Percentiles rank a stretch among this genome's conserved stretches.
Evolutionary conservation across 176 grass and related monocot genomes (phyloP).

Genomic region (Alopecurus myosuroides): DNA sequence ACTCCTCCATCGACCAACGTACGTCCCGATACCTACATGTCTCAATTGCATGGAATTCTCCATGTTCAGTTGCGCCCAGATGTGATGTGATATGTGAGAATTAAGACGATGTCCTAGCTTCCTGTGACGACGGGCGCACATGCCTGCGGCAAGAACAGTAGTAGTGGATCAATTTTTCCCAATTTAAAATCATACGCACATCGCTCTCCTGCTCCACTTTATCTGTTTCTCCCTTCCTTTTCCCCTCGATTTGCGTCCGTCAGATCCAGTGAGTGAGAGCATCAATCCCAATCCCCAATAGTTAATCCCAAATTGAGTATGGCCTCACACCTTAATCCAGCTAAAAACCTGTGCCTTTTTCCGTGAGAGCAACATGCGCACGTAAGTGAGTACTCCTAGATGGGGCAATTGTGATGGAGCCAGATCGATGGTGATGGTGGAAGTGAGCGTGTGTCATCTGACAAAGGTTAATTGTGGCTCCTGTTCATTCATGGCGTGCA

Average conservation of each 20-base stretch:
- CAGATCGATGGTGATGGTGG: conserved; percentile 19
- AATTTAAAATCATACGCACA: conserved; percentile 47
- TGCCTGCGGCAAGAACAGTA: background rate
- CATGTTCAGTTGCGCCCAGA: conserved; percentile 1
- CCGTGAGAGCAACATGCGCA: conserved; percentile 15
- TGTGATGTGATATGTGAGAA: background rate
- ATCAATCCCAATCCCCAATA: conserved; percentile 16
- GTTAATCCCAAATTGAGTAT: background rate
- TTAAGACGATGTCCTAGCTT: background rate
- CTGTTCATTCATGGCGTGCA: conserved; percentile 29
- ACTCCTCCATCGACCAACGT: background rate
- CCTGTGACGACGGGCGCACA: background rate
- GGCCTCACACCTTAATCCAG: background rate
- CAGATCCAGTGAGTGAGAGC: conserved; percentile 23
- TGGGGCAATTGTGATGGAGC: background rate
- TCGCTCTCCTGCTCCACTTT: conserved; percentile 48
- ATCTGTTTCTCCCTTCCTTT: background rate
- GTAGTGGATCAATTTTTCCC: conserved; percentile 10
- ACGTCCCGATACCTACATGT: background rate
- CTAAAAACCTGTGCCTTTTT: background rate
- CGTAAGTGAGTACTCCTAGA: background rate
- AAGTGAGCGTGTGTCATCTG: background rate
- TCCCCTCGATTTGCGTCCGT: background rate
- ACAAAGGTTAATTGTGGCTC: conserved; percentile 14
- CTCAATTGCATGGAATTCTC: conserved; percentile 18